Conservation (phyloP, 305 asterid species). For the Solanum chacoense region DNA sequence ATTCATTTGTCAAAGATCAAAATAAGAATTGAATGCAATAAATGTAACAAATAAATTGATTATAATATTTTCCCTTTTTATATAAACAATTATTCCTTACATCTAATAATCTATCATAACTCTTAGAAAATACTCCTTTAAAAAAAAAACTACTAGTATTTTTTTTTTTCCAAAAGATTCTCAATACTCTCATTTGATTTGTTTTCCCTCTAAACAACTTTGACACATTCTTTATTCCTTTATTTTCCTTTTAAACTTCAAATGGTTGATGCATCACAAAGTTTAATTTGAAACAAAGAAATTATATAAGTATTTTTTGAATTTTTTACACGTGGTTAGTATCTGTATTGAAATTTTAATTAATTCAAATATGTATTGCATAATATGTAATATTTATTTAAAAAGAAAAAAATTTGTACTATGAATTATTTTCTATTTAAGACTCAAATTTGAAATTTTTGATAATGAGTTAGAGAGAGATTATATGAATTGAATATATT, state of each 20-base stretch:
- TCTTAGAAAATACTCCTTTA: neutral
- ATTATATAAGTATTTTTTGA: neutral
- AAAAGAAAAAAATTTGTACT: fast-evolving
- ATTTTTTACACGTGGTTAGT: neutral
- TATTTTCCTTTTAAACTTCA: neutral
- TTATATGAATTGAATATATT: neutral
- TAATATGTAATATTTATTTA: fast-evolving
- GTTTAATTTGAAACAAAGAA: neutral
- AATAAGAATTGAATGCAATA: neutral
- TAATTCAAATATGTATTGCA: fast-evolving
- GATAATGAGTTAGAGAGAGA: neutral
- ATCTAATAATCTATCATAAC: neutral
- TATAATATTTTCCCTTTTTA: neutral
- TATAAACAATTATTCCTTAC: neutral
- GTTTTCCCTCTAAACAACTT: neutral
- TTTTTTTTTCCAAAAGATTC: neutral
- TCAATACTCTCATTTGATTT: neutral
- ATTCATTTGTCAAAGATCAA: neutral
- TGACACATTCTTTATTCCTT: neutral
- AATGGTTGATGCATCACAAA: neutral
- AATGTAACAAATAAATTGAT: neutral
- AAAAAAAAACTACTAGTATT: neutral
- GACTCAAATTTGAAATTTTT: neutral
- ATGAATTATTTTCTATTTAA: neutral
- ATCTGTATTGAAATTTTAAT: neutral